phyloP scores from a whole-genome alignment of 495 filamentous ascomycete species.

The Extremus antarcticus region DNA sequence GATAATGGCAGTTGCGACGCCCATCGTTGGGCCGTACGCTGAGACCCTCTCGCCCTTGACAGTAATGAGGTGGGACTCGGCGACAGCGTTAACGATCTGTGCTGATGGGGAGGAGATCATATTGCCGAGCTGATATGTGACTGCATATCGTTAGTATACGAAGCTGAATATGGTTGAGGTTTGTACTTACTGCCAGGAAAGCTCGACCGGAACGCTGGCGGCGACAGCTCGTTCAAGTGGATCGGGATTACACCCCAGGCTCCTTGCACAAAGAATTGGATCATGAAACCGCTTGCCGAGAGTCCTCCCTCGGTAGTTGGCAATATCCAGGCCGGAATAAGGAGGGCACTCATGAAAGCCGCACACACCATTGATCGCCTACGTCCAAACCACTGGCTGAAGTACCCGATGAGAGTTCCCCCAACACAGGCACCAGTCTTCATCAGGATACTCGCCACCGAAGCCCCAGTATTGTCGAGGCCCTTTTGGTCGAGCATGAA shows the following conservation, averaged over 20 bases:
- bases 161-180: too few species aligned
- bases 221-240: slow-evolving; percentile 67
- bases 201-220: slow-evolving; percentile 59
- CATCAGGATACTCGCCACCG: slow-evolving; percentile 61
- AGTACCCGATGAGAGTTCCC: slow-evolving; percentile 59
- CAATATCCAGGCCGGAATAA: slow-evolving; percentile 67
- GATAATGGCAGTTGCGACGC: slow-evolving; percentile 59
- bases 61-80: slow-evolving; percentile 44
- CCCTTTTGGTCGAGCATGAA: slow-evolving; percentile 60
- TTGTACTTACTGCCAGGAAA: slow-evolving; percentile 41
- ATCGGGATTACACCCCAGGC: slow-evolving; percentile 72
- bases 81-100: slow-evolving; percentile 59
- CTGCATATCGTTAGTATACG: neutral
- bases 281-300: slow-evolving; percentile 58
- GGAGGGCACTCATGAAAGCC: slow-evolving; percentile 42
- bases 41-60: slow-evolving; percentile 41
- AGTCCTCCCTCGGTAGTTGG: slow-evolving; percentile 45
- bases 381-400: slow-evolving; percentile 61
- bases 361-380: slow-evolving; percentile 53
- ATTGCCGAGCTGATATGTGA: slow-evolving; percentile 64
- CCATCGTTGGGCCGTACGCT: slow-evolving; percentile 61
- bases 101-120: slow-evolving; percentile 63
- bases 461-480: slow-evolving; percentile 47
- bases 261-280: slow-evolving; percentile 71
- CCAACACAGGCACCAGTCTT: slow-evolving; percentile 65